Percentiles rank a stretch among this genome's conserved stretches.
These are phyloP conservation scores for Phlebiopsis gigantea DNA, from an alignment of 768 basidiomycete genomes.

Conservation along the genomic window DNA sequence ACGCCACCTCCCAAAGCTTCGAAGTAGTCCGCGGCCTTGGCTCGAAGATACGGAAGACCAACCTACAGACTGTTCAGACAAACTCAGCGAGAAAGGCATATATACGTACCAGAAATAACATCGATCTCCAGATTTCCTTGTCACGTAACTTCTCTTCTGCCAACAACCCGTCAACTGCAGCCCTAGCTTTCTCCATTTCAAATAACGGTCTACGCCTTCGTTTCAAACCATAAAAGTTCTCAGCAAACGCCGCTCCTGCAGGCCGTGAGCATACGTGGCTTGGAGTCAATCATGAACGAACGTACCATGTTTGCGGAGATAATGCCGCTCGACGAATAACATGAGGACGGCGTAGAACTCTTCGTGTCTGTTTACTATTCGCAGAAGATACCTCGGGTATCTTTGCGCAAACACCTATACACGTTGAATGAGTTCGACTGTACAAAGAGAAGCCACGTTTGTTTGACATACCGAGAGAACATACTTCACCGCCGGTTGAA, in stretches of 20 bases:
- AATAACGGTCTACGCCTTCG: conserved; percentile 68
- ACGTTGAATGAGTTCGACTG: not conserved
- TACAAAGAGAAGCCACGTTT: not conserved
- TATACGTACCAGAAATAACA: conserved; percentile 72
- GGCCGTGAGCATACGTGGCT: not conserved
- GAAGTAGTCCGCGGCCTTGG: conserved; percentile 86
- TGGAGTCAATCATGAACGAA: too few relatives aligned
- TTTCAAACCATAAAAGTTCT: conserved; percentile 94
- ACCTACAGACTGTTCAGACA: conserved; percentile 42
- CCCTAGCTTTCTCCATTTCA: conserved; percentile 58
- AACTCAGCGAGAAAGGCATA: too few relatives aligned
- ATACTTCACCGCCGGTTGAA: conserved; percentile 95
- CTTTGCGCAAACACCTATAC: conserved; percentile 87
- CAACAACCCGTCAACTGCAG: conserved; percentile 63
- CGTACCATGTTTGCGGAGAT: conserved; percentile 82
- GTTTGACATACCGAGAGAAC: conserved; percentile 64
- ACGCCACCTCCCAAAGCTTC: conserved; percentile 85
- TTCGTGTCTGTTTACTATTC: conserved; percentile 91
- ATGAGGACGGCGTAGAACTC: conserved; percentile 89
- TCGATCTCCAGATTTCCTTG: conserved; percentile 68
- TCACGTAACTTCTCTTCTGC: conserved; percentile 59
- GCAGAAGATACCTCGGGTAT: conserved; percentile 88
- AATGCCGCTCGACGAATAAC: conserved; percentile 86
- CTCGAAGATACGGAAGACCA: conserved; percentile 82
- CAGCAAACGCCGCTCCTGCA: conserved; percentile 90